phyloP scores from a whole-genome alignment of 495 filamentous ascomycete species.

The Hypoxylon fragiforme region DNA sequence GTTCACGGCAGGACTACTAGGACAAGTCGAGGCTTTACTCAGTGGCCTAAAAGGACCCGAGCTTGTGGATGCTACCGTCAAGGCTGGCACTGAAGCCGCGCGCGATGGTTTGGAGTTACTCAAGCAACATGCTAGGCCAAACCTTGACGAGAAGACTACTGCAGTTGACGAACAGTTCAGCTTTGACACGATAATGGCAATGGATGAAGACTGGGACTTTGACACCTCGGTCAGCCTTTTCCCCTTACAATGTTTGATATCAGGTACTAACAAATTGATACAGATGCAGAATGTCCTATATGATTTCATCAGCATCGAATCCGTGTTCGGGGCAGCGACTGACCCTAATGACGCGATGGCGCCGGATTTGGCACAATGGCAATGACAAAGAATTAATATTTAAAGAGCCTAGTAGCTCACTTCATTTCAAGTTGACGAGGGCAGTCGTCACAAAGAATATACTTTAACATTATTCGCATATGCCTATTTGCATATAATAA shows the following conservation, averaged over 20 bases:
- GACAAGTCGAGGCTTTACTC: conserved; percentile 51
- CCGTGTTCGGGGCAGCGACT: conserved; percentile 4
- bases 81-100: conserved; percentile 41
- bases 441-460: not conserved
- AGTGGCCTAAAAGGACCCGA: conserved; percentile 41
- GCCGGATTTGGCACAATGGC: conserved; percentile 23
- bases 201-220: conserved; percentile 26
- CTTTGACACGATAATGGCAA: conserved; percentile 20
- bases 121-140: conserved; percentile 12
- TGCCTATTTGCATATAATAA: no score
- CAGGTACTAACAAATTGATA: not conserved
- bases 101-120: conserved; percentile 32
- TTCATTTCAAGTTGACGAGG: not conserved
- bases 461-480: not conserved
- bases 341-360: conserved; percentile 10
- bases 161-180: conserved; percentile 7
- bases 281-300: conserved; percentile 27
- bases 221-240: conserved; percentile 17
- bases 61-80: conserved; percentile 35
- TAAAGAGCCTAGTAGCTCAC: not conserved
- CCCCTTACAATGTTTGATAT: not conserved
- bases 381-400: not conserved
- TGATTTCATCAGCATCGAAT: conserved; percentile 21
- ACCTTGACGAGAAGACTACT: not conserved
- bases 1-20: conserved; percentile 43